Evolutionary conservation across 2,329 filamentous ascomycete species (phyloP).

Genomic region (Fusarium virguliforme): DNA sequence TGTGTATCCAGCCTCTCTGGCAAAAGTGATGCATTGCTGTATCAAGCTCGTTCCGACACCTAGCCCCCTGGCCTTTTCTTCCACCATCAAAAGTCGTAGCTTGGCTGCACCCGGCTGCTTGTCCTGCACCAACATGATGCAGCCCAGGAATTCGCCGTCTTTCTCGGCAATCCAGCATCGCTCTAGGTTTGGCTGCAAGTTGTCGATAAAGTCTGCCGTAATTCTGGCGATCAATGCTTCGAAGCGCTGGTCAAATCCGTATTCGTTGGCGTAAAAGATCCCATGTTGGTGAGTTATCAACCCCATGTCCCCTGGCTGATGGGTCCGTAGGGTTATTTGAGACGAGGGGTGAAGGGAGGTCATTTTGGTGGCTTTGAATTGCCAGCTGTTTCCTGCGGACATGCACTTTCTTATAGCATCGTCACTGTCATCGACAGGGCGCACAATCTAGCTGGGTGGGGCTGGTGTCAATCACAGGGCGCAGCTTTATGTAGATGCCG

Average conservation of each 20-base stretch:
- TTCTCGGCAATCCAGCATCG: conserved; percentile 52
- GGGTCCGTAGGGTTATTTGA: conserved; percentile 1
- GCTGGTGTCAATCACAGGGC: conserved; percentile 8
- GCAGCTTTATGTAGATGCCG: neutral
- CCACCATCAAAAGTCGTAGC: conserved; percentile 49
- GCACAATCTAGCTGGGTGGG: neutral
- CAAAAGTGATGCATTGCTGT: conserved; percentile 5
- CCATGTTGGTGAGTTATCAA: conserved; percentile 49
- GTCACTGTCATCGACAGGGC: neutral
- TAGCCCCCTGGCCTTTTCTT: neutral
- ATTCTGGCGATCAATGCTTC: conserved; percentile 47
- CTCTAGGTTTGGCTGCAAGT: conserved; percentile 45
- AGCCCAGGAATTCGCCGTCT: conserved; percentile 46
- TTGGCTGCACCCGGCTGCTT: conserved; percentile 34
- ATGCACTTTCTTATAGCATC: neutral
- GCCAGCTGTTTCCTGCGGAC: too few relatives aligned
- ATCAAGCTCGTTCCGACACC: conserved; percentile 1
- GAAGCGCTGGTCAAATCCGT: conserved; percentile 42
- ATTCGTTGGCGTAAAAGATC: conserved; percentile 42
- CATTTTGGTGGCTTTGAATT: neutral
- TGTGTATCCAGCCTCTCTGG: conserved; percentile 40
- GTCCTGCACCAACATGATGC: conserved; percentile 47
- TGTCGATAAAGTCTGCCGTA: conserved; percentile 48
- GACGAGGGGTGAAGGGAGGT: neutral
- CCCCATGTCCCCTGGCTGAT: conserved; percentile 37